Percentiles rank a stretch among this genome's conserved stretches.
Conservation (phyloP, 257 asterid species). For the Salvia splendens region DNA sequence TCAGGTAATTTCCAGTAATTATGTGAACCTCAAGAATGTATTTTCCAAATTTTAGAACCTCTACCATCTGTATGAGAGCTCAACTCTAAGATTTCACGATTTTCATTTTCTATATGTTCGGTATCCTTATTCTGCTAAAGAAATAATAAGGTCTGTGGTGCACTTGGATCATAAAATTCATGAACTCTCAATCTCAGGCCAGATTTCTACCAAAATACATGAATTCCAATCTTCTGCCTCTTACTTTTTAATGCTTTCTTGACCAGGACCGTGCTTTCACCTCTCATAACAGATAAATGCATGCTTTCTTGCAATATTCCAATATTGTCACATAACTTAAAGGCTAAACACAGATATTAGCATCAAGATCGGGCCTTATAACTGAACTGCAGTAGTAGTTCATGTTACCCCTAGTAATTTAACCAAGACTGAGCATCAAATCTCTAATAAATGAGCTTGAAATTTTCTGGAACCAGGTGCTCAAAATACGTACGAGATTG, state of each 20-base stretch:
- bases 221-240: background rate
- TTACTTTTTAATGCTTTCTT: constrained; percentile 1
- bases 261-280: constrained; percentile 14
- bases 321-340: constrained; percentile 2
- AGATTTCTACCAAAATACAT: background rate
- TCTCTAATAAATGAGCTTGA: constrained; percentile 17
- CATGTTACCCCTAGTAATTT: constrained; percentile 17
- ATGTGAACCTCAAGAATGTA: constrained; percentile 2
- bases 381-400: background rate
- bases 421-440: background rate
- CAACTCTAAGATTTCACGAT: constrained; percentile 16
- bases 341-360: constrained; percentile 13
- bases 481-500: constrained; percentile 56
- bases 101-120: constrained; percentile 6
- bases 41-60: constrained; percentile 4
- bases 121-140: background rate
- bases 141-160: background rate
- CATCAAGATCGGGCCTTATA: constrained; percentile 14
- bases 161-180: background rate
- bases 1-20: background rate
- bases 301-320: constrained; percentile 9
- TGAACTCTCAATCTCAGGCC: background rate
- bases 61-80: background rate
- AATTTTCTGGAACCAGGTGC: constrained; percentile 21
- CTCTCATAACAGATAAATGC: background rate